Base-by-base conservation (phyloP, 176 grass and related monocot species). In the Aegilops umbellulata region DNA sequence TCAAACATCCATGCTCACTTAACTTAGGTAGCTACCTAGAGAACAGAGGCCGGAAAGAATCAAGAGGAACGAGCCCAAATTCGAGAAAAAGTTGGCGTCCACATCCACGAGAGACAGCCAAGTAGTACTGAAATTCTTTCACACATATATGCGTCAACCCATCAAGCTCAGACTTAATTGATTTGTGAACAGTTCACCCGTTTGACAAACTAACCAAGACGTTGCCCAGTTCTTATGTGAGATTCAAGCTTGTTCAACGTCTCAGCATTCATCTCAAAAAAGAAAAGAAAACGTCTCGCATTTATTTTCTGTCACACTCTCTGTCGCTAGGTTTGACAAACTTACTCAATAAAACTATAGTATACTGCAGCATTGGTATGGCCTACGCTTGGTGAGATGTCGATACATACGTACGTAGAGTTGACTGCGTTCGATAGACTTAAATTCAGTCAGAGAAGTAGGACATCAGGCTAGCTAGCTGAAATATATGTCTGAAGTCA, bases 1-100 rank as follows among this genome's bases (percentile, higher is more conserved):
- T 96, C 97, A 96, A 94, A 96, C 81, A 89, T 22, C 7, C 55
- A 58, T 91, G 80, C 65, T 95, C 84, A 78, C 65, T 87, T 69
- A 69, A 58, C 55, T 22, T 58, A 88, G 67, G 44, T 13, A 64
- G 73, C 39, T 69, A 88, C 80, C 86, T 22, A 58, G 55, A 58
- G 55, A 58, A 22, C 55, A 89, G 16, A 19, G 16, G 49, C 34
- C 13, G 55, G 73, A 35, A 73, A 82, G 76, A 94, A 67, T 25
- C 55, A 75, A 30, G 65, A 64, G 64, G 51, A 63, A 73, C 14
- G 9, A 42, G 46, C 90, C 42, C 31, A 83, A 19, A 83, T 69
- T 86, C 70, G 5, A 65, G 38, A 82, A 88, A 57, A 69, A 60
- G 69, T 29, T 78, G 35, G 64, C 39, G 72, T 85, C 74, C 80